These are phyloP conservation scores for Aspergillus thermomutatus DNA, from an alignment of 2,329 filamentous ascomycete genomes.

Conservation along the genomic window DNA sequence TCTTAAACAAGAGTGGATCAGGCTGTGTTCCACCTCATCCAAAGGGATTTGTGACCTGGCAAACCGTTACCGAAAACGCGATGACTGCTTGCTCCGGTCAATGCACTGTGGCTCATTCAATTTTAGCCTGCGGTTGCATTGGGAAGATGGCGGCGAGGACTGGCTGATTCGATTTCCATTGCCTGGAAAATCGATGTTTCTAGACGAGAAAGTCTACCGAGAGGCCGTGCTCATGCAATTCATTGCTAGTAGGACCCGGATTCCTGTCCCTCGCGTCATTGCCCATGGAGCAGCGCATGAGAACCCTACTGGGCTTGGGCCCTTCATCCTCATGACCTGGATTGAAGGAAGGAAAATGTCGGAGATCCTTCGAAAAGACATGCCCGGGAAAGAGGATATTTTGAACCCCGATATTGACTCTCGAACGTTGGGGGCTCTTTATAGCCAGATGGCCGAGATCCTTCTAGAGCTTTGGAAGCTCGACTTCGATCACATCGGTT, in stretches of 20 bases:
- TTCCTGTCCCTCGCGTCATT: conserved; percentile 10
- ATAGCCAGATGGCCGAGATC: conserved; percentile 6
- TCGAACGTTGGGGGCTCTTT: neutral
- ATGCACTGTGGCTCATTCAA: conserved; percentile 12
- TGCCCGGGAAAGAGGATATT: neutral
- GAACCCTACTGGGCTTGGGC: conserved; percentile 7
- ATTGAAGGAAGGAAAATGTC: conserved; percentile 8
- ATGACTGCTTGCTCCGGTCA: conserved; percentile 6
- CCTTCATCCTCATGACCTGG: conserved; percentile 13
- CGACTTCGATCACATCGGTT: conserved; percentile 4
- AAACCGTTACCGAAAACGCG: conserved; percentile 5
- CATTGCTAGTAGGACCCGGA: neutral
- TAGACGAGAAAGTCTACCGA: conserved; percentile 8
- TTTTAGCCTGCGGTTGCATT: conserved; percentile 9
- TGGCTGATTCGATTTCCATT: conserved; percentile 14
- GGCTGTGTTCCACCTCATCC: neutral
- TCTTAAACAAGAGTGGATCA: conserved; percentile 3
- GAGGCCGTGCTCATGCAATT: conserved; percentile 7
- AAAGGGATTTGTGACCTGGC: conserved; percentile 8
- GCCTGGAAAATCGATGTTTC: conserved; percentile 8
- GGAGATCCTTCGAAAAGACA: neutral
- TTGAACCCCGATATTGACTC: neutral
- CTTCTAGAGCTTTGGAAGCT: conserved; percentile 5
- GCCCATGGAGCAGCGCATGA: neutral
- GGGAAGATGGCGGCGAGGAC: conserved; percentile 9